Percentiles rank a stretch among this genome's conserved stretches.
These are phyloP conservation scores for Lentinula aciculospora DNA, from an alignment of 768 basidiomycete genomes.

Conservation along the genomic window DNA sequence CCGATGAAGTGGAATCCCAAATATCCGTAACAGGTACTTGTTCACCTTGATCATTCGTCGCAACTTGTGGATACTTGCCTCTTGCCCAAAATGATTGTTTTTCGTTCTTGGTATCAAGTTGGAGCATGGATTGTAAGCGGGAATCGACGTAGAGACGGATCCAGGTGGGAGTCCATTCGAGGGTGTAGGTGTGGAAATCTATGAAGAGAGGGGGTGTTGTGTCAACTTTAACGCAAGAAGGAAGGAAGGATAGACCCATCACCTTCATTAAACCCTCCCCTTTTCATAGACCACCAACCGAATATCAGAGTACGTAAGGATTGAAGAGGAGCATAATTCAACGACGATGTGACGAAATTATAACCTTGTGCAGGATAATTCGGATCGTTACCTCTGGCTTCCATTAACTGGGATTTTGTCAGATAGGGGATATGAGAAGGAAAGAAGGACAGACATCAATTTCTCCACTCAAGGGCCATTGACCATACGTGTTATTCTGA, in stretches of 20 bases:
- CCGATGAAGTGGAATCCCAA: constrained; percentile 39
- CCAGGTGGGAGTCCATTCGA: constrained; percentile 75
- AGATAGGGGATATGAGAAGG: constrained; percentile 16
- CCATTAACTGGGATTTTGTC: constrained; percentile 52
- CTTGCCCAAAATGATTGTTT: constrained; percentile 61
- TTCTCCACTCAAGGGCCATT: constrained; percentile 54
- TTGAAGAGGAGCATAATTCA: constrained; percentile 64
- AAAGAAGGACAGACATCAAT: constrained; percentile 31
- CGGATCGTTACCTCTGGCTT: constrained; percentile 55
- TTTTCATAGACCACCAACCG: constrained; percentile 58
- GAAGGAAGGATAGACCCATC: constrained; percentile 24
- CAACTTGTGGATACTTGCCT: constrained; percentile 60
- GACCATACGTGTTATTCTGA: constrained; percentile 53
- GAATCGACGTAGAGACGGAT: constrained; percentile 75
- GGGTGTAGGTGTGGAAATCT: constrained; percentile 64
- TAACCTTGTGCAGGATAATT: constrained; percentile 50
- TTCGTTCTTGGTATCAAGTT: constrained; percentile 48
- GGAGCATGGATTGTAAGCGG: constrained; percentile 57
- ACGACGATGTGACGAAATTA: constrained; percentile 51
- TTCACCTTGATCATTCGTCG: constrained; percentile 50
- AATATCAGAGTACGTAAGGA: constrained; percentile 44
- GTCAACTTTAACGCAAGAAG: constrained; percentile 13
- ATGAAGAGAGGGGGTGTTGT: neutral
- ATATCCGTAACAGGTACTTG: constrained; percentile 54
- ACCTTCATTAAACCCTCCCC: constrained; percentile 31